Conservation (phyloP, 441 rosid genomes). For the Euphorbia schlechtendalii region DNA sequence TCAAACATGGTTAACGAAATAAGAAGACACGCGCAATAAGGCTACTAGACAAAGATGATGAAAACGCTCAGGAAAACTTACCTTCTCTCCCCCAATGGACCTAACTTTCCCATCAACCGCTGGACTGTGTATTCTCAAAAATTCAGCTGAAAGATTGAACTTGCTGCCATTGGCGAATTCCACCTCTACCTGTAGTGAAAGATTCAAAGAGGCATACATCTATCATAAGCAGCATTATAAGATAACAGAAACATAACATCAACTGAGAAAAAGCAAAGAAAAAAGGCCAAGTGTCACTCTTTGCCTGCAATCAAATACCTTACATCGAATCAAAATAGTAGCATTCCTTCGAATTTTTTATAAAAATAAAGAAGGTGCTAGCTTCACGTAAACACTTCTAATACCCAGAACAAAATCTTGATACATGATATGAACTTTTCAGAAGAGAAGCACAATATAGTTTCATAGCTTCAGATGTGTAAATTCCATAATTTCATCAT, state of each 20-base stretch:
- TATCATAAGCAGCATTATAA: neutral
- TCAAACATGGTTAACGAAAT: no score
- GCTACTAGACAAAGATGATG: conserved; percentile 1
- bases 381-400: conserved; percentile 1
- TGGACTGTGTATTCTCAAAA: conserved; percentile 71
- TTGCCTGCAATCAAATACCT: conserved; percentile 1
- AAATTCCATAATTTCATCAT: neutral
- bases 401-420: neutral
- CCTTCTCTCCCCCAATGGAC: conserved; percentile 87
- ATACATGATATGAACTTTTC: neutral
- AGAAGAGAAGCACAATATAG: neutral
- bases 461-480: neutral
- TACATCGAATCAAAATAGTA: neutral
- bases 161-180: conserved; percentile 64
- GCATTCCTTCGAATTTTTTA: neutral
- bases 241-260: neutral
- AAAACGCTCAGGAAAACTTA: conserved; percentile 12
- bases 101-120: conserved; percentile 91
- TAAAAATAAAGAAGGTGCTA: neutral
- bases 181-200: conserved; percentile 56
- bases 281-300: neutral
- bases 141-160: conserved; percentile 68
- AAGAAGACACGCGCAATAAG: no score
- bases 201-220: neutral
- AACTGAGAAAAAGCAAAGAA: neutral